Base-by-base conservation (phyloP, 805 yeast genomes). In the Candida manassasensis region DNA sequence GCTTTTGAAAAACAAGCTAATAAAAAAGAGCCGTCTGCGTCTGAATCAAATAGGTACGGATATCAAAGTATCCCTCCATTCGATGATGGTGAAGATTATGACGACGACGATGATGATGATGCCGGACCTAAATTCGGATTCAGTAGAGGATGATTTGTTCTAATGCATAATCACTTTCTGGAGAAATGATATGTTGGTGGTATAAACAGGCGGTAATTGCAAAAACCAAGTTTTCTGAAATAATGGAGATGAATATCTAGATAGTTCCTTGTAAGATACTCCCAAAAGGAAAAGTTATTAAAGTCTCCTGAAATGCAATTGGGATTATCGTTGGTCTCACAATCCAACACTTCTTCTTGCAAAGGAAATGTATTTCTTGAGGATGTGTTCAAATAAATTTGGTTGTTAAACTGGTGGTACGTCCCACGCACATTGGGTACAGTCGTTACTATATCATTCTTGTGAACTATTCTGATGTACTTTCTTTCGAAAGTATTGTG, bases 321-420 rank as follows among this genome's bases (percentile, higher is more conserved):
- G 6, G 43, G 40, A 32, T 58, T 54, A 22, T 50, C 51, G 1
- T 58, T 63, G 7, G 42, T 29, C 7, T 22, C 31, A 38, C 71
- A 66, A 37, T 64, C 65, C 11, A 63, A 49, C 6, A 64, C 69
- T 29, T 55, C 48, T 1, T 48, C 49, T 1, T 36, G 41, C 1
- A 36, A 13, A 3, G 71, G 70, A 4, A 36, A 30, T 2, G 53
- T 43, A 4, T 46, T 44, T 9, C 43, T 27, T 3, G 57, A 44
- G 3, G 67, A 55, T 28, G 58, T 53, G 36, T 61, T 59, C 34
- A 61, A 40, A 43, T 66, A 64, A 7, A 66, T 57, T 38, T 64
- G 70, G 35, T 61, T 62, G 29, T 58, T 49, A 33, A 64, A 64
- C 36, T 60, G 68, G 27, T 34, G 34, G 37, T 66, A 66, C 4